phyloP scores from a whole-genome alignment of 2,329 filamentous ascomycete species.

The Phialemoniopsis sp. region DNA sequence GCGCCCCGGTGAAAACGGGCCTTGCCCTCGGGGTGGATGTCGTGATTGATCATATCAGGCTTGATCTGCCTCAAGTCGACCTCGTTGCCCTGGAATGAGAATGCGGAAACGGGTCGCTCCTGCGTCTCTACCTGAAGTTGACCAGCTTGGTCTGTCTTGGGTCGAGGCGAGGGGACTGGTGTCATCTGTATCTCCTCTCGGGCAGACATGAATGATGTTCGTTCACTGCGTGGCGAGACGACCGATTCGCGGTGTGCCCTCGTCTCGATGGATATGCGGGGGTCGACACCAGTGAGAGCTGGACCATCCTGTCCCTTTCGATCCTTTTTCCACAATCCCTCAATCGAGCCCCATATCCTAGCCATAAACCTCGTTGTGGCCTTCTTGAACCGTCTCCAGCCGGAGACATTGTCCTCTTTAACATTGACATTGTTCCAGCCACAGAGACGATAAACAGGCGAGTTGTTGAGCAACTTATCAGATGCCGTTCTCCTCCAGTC shows the following conservation, averaged over 20 bases:
- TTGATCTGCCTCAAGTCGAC: constrained; percentile 40
- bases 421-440: constrained; percentile 94
- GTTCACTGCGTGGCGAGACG: constrained; percentile 41
- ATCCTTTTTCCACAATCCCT: constrained; percentile 43
- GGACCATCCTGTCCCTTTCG: constrained; percentile 39
- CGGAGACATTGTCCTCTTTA: constrained; percentile 76
- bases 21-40: constrained; percentile 59
- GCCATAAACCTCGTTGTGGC: constrained; percentile 62
- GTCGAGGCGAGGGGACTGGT: constrained; percentile 74
- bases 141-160: constrained; percentile 20
- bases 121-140: constrained; percentile 4
- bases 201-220: constrained; percentile 48
- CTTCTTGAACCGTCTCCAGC: constrained; percentile 91
- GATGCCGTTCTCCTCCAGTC: constrained; percentile 89
- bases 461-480: constrained; percentile 94
- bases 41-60: constrained; percentile 67
- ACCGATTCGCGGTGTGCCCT: constrained; percentile 40
- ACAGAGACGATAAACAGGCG: constrained; percentile 82
- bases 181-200: constrained; percentile 89
- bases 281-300: constrained; percentile 47
- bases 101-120: constrained; percentile 21
- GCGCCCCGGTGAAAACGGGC: constrained; percentile 88
- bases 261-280: constrained; percentile 64
- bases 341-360: constrained; percentile 44
- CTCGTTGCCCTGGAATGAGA: constrained; percentile 30